Conservation (phyloP, 768 basidiomycete species). For the Austroboletus festivus region DNA sequence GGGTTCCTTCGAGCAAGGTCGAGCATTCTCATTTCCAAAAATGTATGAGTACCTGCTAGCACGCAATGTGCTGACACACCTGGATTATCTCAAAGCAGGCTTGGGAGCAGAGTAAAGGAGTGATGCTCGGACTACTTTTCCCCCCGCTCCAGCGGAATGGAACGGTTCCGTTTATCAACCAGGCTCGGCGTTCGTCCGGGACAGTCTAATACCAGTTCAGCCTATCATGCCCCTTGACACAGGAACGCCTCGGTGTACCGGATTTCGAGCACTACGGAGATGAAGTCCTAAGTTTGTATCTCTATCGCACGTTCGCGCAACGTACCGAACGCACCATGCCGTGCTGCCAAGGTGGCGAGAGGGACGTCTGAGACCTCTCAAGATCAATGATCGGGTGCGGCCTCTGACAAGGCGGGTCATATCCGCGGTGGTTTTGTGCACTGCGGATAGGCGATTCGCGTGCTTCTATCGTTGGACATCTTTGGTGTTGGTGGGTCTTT, state of each 20-base stretch:
- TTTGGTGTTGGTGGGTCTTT: conserved; percentile 8
- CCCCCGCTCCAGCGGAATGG: conserved; percentile 9
- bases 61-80: conserved; percentile 1
- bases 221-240: conserved; percentile 11
- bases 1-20: conserved; percentile 7
- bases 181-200: conserved; percentile 11
- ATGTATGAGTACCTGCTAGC: not conserved
- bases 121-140: conserved; percentile 9
- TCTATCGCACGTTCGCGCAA: conserved; percentile 27
- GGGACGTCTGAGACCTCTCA: not conserved
- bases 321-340: conserved; percentile 10
- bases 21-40: conserved; percentile 20
- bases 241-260: conserved; percentile 30
- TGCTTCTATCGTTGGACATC: conserved; percentile 7
- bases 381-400: conserved; percentile 22
- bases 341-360: conserved; percentile 15
- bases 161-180: conserved; percentile 9
- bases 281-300: conserved; percentile 21
- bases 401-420: conserved; percentile 13
- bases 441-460: conserved; percentile 3
- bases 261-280: conserved; percentile 26
- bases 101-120: conserved; percentile 10
- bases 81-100: conserved; percentile 16
- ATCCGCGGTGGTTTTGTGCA: conserved; percentile 21
- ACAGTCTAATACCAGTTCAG: conserved; percentile 26